Conservation (phyloP, 78 protist genomes). For the Cavenderia fasciculata region DNA sequence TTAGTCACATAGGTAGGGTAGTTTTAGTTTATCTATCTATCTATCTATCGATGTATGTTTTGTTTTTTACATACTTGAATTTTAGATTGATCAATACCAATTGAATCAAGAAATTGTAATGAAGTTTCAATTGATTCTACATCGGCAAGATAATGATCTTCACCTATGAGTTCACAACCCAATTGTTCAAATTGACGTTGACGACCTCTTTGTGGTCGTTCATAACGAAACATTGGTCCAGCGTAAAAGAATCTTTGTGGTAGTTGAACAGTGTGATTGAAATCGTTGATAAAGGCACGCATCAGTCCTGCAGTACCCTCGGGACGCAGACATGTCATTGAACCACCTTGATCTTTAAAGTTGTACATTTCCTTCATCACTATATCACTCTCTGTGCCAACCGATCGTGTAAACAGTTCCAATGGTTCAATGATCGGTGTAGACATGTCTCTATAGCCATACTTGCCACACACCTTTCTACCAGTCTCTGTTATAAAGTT, state of each 20-base stretch:
- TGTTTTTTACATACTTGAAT: no score
- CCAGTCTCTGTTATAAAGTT: slow-evolving; percentile 10
- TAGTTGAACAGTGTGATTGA: background rate
- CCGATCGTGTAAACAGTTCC: slow-evolving; percentile 54
- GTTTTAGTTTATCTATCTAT: no score
- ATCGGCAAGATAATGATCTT: slow-evolving; percentile 30
- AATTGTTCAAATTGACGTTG: slow-evolving; percentile 77
- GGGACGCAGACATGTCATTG: slow-evolving; percentile 55
- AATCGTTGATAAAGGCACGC: slow-evolving; percentile 31
- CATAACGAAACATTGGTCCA: slow-evolving; percentile 86
- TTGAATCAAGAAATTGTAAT: background rate
- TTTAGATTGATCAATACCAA: background rate
- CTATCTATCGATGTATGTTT: no score
- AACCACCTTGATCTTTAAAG: slow-evolving; percentile 27
- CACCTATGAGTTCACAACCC: slow-evolving; percentile 66
- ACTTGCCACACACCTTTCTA: background rate
- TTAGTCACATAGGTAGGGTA: no score
- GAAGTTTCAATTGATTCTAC: slow-evolving; percentile 62
- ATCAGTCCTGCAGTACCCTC: slow-evolving; percentile 83
- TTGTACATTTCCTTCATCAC: slow-evolving; percentile 83
- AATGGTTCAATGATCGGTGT: slow-evolving; percentile 78
- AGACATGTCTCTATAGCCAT: slow-evolving; percentile 35
- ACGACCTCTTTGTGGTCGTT: slow-evolving; percentile 83
- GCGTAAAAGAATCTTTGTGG: slow-evolving; percentile 59
- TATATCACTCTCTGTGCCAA: slow-evolving; percentile 69